These are phyloP conservation scores for Leishmania tropica DNA, from an alignment of 208 protist species.

Conservation along the genomic window DNA sequence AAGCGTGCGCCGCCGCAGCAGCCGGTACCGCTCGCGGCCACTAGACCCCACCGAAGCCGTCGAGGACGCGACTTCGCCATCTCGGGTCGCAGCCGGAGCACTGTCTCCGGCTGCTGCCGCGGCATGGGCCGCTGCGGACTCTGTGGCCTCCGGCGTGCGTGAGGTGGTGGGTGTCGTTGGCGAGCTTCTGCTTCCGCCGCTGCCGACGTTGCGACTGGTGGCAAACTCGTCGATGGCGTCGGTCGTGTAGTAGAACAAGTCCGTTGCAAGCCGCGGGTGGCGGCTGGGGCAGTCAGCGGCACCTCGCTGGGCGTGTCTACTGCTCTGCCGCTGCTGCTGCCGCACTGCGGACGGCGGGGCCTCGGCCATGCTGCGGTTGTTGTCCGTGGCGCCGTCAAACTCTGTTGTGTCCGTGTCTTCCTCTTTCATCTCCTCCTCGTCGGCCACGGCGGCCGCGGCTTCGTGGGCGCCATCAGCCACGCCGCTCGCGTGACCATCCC, in stretches of 20 bases:
- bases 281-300: not conserved
- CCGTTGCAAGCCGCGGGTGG: not conserved
- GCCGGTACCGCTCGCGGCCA: not conserved
- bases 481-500: not conserved
- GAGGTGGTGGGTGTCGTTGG: not conserved
- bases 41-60: not conserved
- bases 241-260: constrained; percentile 37
- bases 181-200: constrained; percentile 1
- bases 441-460: not conserved
- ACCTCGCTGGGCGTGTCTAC: not conserved
- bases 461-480: not conserved
- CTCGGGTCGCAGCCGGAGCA: not conserved
- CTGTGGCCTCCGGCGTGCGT: not conserved
- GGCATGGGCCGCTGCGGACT: not conserved
- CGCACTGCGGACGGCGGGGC: not conserved
- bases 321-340: not conserved
- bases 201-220: not conserved
- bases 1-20: not conserved
- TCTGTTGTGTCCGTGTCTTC: not conserved
- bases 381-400: not conserved
- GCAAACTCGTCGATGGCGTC: constrained; percentile 40
- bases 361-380: not conserved
- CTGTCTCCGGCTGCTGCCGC: not conserved
- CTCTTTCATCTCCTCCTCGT: not conserved
- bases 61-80: not conserved